Conservation (phyloP, 2,329 filamentous ascomycete genomes). For the Pezicula neosporulosa region DNA sequence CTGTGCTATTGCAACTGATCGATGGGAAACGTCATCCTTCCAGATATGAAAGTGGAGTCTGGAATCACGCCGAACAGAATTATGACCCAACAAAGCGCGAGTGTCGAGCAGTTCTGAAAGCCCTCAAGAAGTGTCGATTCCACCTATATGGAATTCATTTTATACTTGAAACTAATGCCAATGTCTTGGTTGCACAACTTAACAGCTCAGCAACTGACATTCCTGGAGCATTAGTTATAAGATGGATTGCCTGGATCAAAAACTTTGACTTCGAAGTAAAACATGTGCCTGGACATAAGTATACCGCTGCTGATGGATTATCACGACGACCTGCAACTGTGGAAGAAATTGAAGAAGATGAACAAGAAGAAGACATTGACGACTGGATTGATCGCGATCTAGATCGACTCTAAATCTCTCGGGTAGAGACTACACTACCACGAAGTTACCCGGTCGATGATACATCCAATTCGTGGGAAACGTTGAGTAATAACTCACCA, state of each 20-base stretch:
- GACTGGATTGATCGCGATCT: too few species aligned
- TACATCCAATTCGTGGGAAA: too few species aligned
- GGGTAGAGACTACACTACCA: too few species aligned
- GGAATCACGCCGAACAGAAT: background rate
- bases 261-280: too few species aligned
- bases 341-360: too few species aligned
- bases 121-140: background rate
- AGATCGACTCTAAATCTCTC: slow-evolving; percentile 3
- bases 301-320: too few species aligned
- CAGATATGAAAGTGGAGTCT: background rate
- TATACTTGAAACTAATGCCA: background rate
- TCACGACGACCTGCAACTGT: too few species aligned
- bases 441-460: too few species aligned
- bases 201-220: background rate
- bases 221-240: background rate
- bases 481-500: too few species aligned
- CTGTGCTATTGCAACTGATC: background rate
- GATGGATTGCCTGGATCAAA: too few species aligned
- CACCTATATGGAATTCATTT: slow-evolving; percentile 1
- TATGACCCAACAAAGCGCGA: slow-evolving; percentile 3
- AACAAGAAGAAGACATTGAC: too few species aligned
- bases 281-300: too few species aligned
- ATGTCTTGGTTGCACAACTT: background rate
- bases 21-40: background rate
- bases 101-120: slow-evolving; percentile 2